These are phyloP conservation scores for Cyclotella atomus DNA, from an alignment of 108 stramenopile genomes.

Conservation along the genomic window DNA sequence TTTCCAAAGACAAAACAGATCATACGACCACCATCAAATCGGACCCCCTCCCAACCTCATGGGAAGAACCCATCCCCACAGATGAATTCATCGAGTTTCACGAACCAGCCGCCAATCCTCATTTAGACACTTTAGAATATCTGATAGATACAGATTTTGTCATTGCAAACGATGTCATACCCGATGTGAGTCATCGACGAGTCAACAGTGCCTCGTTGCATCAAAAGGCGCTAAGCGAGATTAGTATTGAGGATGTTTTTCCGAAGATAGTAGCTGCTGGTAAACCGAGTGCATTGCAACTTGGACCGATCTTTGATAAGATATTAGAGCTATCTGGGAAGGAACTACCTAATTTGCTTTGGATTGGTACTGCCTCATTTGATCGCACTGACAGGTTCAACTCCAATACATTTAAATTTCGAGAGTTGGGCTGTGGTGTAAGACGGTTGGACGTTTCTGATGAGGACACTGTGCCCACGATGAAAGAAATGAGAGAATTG, in stretches of 20 bases:
- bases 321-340: conserved; percentile 30
- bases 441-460: conserved; percentile 31
- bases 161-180: conserved; percentile 22
- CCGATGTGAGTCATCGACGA: background rate
- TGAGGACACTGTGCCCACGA: conserved; percentile 17
- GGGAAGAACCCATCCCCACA: conserved; percentile 16
- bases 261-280: conserved; percentile 44
- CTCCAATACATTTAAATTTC: conserved; percentile 14
- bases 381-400: conserved; percentile 31
- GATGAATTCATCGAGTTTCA: conserved; percentile 9
- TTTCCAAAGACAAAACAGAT: background rate
- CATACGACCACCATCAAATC: conserved; percentile 1
- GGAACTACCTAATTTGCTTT: conserved; percentile 38
- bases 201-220: background rate
- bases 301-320: conserved; percentile 27
- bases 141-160: conserved; percentile 13
- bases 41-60: background rate
- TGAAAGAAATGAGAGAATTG: conserved; percentile 30
- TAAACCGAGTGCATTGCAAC: conserved; percentile 8
- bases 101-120: conserved; percentile 8
- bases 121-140: background rate
- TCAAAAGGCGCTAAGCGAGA: background rate
- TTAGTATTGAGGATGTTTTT: background rate
- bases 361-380: conserved; percentile 45
- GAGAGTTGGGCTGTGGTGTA: conserved; percentile 34